A percentile compares a stretch with the other conserved stretches of the same genome.
phyloP scores from a whole-genome alignment of 768 basidiomycete genomes.

The Strobilomyces dryophilus region DNA sequence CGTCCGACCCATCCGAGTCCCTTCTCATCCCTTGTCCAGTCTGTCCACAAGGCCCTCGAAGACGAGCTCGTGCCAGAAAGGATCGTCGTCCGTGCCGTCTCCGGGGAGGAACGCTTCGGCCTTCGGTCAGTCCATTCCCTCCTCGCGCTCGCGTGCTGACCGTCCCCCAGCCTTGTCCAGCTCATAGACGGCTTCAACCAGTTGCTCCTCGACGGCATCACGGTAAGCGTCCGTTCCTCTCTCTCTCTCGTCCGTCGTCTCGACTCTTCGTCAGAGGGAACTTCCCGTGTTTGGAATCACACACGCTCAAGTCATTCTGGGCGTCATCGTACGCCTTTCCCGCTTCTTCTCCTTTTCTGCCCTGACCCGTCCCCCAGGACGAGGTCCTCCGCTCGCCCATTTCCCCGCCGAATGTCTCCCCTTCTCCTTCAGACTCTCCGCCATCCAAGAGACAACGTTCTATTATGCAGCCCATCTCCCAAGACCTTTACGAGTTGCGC shows the following conservation, averaged over 20 bases:
- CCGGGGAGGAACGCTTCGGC: conserved; percentile 75
- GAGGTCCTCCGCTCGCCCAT: conserved; percentile 36
- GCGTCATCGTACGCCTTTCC: conserved; percentile 58
- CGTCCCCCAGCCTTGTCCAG: conserved; percentile 55
- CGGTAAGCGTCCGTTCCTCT: conserved; percentile 36
- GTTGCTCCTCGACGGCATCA: conserved; percentile 44
- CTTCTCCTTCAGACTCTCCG: conserved; percentile 19
- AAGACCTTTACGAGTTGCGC: conserved; percentile 32
- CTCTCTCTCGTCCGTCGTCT: background rate
- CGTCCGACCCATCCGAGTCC: background rate
- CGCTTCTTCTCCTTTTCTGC: background rate
- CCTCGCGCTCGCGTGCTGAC: background rate
- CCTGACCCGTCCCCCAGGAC: conserved; percentile 41
- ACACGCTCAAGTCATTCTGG: conserved; percentile 59
- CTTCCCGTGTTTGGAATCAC: conserved; percentile 80
- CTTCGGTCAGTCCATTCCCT: conserved; percentile 46
- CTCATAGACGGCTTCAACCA: conserved; percentile 64
- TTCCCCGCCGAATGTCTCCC: conserved; percentile 7
- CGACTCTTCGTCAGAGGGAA: conserved; percentile 53
- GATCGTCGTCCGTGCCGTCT: conserved; percentile 45
- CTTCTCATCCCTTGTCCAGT: conserved; percentile 33
- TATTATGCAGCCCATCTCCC: background rate
- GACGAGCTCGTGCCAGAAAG: conserved; percentile 61
- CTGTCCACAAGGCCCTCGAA: conserved; percentile 75
- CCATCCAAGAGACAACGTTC: conserved; percentile 24